Conservation (phyloP, 495 filamentous ascomycete genomes). For the Annulohypoxylon nitens region DNA sequence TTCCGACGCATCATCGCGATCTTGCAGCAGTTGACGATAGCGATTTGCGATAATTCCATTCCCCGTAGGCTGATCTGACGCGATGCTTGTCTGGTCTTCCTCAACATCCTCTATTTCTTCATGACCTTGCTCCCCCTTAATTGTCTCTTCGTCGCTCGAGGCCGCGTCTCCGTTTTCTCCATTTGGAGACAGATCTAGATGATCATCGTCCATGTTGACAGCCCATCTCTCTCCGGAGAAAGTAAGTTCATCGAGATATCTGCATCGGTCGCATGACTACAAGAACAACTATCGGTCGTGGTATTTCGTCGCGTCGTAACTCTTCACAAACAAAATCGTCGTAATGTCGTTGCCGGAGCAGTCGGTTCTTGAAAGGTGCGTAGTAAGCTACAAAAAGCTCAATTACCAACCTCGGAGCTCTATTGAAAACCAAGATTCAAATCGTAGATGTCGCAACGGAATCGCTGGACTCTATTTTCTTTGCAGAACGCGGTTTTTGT, state of each 20-base stretch:
- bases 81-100: conserved; percentile 51
- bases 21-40: conserved; percentile 60
- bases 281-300: not conserved
- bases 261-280: conserved; percentile 55
- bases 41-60: conserved; percentile 58
- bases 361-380: not conserved
- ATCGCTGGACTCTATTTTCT: not conserved
- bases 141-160: conserved; percentile 62
- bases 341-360: conserved; percentile 1
- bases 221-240: conserved; percentile 61
- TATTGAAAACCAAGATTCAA: conserved; percentile 17
- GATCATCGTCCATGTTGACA: conserved; percentile 58
- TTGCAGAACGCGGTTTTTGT: conserved; percentile 11
- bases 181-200: conserved; percentile 53
- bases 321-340: not conserved
- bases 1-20: conserved; percentile 60
- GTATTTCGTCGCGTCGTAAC: conserved; percentile 17
- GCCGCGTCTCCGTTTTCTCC: conserved; percentile 47
- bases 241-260: conserved; percentile 64
- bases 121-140: conserved; percentile 56
- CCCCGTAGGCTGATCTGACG: conserved; percentile 42
- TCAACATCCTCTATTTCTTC: conserved; percentile 59
- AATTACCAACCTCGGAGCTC: conserved; percentile 15
- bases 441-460: conserved; percentile 8
- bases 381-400: conserved; percentile 40